Evolutionary conservation across 495 filamentous ascomycete species (phyloP), one percentile per base, ranked within the genome.

Genomic region (Friedmanniomyces simplex): DNA sequence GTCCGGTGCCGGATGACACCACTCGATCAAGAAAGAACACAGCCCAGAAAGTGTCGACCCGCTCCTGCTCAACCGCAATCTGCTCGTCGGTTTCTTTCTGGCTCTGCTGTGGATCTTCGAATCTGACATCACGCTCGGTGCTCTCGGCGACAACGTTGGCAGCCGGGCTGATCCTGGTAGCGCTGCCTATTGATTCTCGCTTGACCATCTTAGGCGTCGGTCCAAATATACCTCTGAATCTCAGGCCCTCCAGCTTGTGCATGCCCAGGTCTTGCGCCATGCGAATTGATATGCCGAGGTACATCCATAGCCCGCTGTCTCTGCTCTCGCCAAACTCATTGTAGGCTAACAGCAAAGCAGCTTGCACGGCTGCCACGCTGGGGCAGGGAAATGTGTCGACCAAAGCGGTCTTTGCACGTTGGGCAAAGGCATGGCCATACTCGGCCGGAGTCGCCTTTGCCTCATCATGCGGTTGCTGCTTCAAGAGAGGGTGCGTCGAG

Each of bases 261-360:
- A 94, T 75, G 2, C 88, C 88, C 4, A 94, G 75, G 66, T 94
- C 88, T 54, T 90, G 80, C 0, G 86, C 86, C 86, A 94, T 89
- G 25, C 88, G 79, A 61, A 94, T 91, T 0, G 87, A 83, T 56
- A 88, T 82, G 0, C 88, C 88, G 16, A 91, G 72, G 61, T 90
- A 91, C 87, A 91, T 91, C 88, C 88, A 94, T 18, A 94, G 72
- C 1, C 87, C 87, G 68, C 88, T 91, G 65, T 91, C 88, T 59
- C 86, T 85, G 62, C 88, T 88, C 21, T 85, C 83, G 13, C 88
- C 88, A 58, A 94, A 94, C 42, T 87, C 83, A 59, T 90, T 85
- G 68, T 94, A 94, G 0, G 88, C 88, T 68, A 94, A 77, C 43
- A 94, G 69, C 28, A 94, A 70, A 47, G 83, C 88, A 7, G 88